A percentile compares a stretch with the other conserved stretches of the same genome.
These are phyloP conservation scores for Russula sp. DNA, from an alignment of 768 basidiomycete genomes.

Conservation along the genomic window DNA sequence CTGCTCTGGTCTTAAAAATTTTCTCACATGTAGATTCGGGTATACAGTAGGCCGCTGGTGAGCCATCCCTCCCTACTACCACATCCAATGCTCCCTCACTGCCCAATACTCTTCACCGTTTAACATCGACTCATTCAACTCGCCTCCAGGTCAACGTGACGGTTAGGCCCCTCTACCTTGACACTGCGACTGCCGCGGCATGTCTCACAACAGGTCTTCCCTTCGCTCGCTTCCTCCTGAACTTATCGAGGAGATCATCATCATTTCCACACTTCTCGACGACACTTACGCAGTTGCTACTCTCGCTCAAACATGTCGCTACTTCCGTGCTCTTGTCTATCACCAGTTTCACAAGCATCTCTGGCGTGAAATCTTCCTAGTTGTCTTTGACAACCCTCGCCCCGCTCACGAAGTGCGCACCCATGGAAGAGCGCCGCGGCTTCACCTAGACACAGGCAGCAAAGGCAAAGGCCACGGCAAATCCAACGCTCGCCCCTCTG, in stretches of 20 bases:
- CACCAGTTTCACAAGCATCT: slow-evolving; percentile 31
- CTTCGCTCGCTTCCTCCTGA: slow-evolving; percentile 30
- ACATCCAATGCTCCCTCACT: too few species aligned
- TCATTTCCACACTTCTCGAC: slow-evolving; percentile 25
- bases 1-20: neutral
- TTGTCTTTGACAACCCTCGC: slow-evolving; percentile 33
- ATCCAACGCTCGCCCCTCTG: neutral
- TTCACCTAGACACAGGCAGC: neutral
- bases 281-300: slow-evolving; percentile 29
- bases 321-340: slow-evolving; percentile 31
- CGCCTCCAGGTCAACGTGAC: too few species aligned
- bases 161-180: neutral
- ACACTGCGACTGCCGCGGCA: neutral
- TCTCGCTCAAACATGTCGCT: slow-evolving; percentile 33
- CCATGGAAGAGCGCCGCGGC: neutral
- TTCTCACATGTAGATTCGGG: neutral
- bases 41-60: too few species aligned
- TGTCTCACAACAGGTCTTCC: neutral
- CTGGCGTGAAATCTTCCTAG: slow-evolving; percentile 37
- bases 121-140: neutral
- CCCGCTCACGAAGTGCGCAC: neutral
- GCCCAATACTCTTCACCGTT: neutral
- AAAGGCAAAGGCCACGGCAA: slow-evolving; percentile 2
- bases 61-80: too few species aligned
- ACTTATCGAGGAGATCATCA: slow-evolving; percentile 34